These are phyloP conservation scores for Hypoxylon sp. DNA, from an alignment of 2,329 filamentous ascomycete genomes.

Conservation along the genomic window DNA sequence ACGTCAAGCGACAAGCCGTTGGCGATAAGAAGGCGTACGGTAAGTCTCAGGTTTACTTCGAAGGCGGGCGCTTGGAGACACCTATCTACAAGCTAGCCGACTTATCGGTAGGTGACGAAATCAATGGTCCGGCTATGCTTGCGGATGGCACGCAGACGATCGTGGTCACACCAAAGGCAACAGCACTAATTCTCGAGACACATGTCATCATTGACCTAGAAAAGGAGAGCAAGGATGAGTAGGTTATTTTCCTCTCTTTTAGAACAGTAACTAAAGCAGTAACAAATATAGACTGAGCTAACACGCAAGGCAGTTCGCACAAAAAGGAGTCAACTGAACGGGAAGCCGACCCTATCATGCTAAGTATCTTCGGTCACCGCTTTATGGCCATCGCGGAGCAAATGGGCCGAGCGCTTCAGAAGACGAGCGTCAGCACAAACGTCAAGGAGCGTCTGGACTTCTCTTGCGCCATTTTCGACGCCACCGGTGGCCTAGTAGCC, in stretches of 20 bases:
- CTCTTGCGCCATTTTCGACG: conserved; percentile 83
- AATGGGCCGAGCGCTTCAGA: conserved; percentile 82
- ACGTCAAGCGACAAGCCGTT: conserved; percentile 70
- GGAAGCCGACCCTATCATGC: conserved; percentile 71
- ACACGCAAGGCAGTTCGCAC: too few relatives aligned
- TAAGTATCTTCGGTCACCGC: conserved; percentile 81
- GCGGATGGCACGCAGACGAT: conserved; percentile 88
- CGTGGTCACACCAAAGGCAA: conserved; percentile 82
- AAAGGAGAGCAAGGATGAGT: conserved; percentile 32
- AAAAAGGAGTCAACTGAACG: too few relatives aligned
- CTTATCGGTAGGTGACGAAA: conserved; percentile 75
- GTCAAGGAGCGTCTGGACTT: conserved; percentile 86
- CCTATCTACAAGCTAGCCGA: conserved; percentile 85
- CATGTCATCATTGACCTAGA: conserved; percentile 81
- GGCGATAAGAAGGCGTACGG: conserved; percentile 71
- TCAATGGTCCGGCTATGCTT: conserved; percentile 84
- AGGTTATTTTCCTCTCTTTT: too few relatives aligned
- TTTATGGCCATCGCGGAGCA: conserved; percentile 90
- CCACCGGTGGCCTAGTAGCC: conserved; percentile 78
- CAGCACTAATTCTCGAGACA: conserved; percentile 83
- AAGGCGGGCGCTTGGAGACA: conserved; percentile 78
- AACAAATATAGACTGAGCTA: too few relatives aligned
- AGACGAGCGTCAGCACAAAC: conserved; percentile 82
- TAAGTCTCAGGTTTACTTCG: conserved; percentile 80
- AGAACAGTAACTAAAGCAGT: too few relatives aligned